Conservation (phyloP, 257 asterid species). For the Striga asiatica region DNA sequence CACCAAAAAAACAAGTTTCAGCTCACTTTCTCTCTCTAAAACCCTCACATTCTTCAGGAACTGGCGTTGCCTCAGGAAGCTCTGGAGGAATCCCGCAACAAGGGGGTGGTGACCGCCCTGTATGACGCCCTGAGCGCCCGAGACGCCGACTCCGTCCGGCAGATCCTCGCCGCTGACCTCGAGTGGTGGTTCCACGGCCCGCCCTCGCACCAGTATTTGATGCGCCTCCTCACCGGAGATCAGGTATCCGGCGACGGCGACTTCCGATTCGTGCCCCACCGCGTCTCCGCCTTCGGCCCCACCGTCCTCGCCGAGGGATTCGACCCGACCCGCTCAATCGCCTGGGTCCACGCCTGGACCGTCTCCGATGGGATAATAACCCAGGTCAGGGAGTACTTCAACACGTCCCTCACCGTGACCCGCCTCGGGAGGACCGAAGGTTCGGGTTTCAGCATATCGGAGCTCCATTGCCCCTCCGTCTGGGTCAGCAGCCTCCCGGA, state of each 20-base stretch:
- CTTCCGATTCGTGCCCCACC: slow-evolving; percentile 59
- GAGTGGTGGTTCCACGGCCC: slow-evolving; percentile 99
- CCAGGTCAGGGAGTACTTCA: slow-evolving; percentile 90
- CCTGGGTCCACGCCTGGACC: slow-evolving; percentile 99
- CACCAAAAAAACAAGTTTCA: no score
- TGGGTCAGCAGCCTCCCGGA: slow-evolving; percentile 79
- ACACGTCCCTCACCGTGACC: slow-evolving; percentile 88
- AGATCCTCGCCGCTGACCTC: slow-evolving; percentile 78
- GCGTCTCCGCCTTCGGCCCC: slow-evolving; percentile 66
- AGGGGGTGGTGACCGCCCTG: slow-evolving; percentile 96
- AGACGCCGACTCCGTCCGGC: slow-evolving; percentile 64
- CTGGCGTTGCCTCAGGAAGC: slow-evolving; percentile 70
- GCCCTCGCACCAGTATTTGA: slow-evolving; percentile 89
- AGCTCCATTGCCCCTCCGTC: slow-evolving; percentile 59
- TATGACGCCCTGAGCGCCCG: slow-evolving; percentile 82
- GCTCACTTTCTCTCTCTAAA: not conserved
- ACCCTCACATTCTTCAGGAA: slow-evolving; percentile 24
- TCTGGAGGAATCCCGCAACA: slow-evolving; percentile 81
- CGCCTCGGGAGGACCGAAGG: slow-evolving; percentile 33
- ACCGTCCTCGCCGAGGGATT: slow-evolving; percentile 80
- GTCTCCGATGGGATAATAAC: slow-evolving; percentile 90
- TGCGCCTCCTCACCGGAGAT: slow-evolving; percentile 89
- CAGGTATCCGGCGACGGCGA: slow-evolving; percentile 13
- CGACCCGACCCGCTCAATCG: slow-evolving; percentile 45
- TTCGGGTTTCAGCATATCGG: slow-evolving; percentile 27